Evolutionary conservation across 805 yeast species (phyloP).

Genomic region (Pichia nanzhaoensis): DNA sequence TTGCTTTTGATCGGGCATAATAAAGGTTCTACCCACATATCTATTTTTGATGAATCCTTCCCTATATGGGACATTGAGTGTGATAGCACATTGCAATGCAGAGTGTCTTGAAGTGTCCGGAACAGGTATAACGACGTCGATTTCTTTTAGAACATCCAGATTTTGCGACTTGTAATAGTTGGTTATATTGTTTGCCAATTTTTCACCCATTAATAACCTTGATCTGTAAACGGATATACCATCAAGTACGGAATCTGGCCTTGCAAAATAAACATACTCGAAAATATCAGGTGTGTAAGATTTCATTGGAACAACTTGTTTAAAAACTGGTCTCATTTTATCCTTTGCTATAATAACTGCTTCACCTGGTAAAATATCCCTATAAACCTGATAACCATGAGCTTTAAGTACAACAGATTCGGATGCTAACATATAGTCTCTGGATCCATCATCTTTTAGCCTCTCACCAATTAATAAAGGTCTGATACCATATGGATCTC

Average conservation of each 20-base stretch:
- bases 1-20: slow-evolving; percentile 96
- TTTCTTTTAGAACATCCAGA: slow-evolving; percentile 43
- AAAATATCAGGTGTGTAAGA: slow-evolving; percentile 91
- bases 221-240: slow-evolving; percentile 95
- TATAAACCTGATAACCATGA: slow-evolving; percentile 70
- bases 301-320: slow-evolving; percentile 74
- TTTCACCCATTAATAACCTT: slow-evolving; percentile 88
- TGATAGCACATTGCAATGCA: slow-evolving; percentile 85
- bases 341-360: slow-evolving; percentile 89
- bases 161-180: slow-evolving; percentile 33
- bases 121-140: slow-evolving; percentile 95
- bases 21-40: slow-evolving; percentile 95
- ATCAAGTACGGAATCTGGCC: slow-evolving; percentile 93
- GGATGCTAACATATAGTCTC: slow-evolving; percentile 90
- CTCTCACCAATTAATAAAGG: slow-evolving; percentile 88
- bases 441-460: slow-evolving; percentile 53
- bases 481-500: slow-evolving; percentile 96
- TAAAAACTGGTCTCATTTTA: slow-evolving; percentile 64
- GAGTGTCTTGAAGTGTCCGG: slow-evolving; percentile 98
- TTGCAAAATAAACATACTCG: slow-evolving; percentile 95
- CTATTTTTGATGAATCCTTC: slow-evolving; percentile 97
- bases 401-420: slow-evolving; percentile 94
- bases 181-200: slow-evolving; percentile 68
- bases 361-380: slow-evolving; percentile 91
- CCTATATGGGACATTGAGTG: slow-evolving; percentile 75